Base-by-base conservation (phyloP, 192 early-diverging fungal species). In the Lobosporangium transversale region DNA sequence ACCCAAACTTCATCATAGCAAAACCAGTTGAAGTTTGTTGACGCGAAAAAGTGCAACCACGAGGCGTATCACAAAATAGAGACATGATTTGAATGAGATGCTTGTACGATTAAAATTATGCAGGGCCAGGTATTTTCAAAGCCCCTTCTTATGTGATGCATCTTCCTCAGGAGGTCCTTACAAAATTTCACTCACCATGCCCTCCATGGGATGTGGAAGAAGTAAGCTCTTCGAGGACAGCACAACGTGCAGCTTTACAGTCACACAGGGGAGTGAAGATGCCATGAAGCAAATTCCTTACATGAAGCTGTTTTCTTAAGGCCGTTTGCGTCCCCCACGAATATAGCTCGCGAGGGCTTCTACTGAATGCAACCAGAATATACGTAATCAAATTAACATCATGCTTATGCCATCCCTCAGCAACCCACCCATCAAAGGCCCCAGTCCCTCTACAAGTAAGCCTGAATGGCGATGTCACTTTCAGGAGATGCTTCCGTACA, bases 311-410 rank as follows among this genome's bases (percentile, higher is more conserved):
- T 73, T 12, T 87, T 80, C 49, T 56, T 65, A n/a, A 83, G 86
- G 33, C 68, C 76, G 1, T 85, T 85, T 56, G 83, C 83, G 0
- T 87, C 82, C 43, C 70, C 81, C 1, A 79, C 80, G 0, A 80
- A 79, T 49, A 32, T 53, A 15, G 40, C 53, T 17, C 70, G 70
- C 44, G 57, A n/a, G n/a, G n/a, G n/a, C n/a, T n/a, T n/a, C n/a
- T 63, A 1, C 47, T 57, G 1, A 75, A 62, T 6, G 71, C 73
- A 4, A 76, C 73, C 6, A 58, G n/a, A n/a, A n/a, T n/a, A n/a
- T n/a, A n/a, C 73, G 24, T 65, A 67, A 20, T 36, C 73, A 6
- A 21, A 43, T 10, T 47, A 62, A 5, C 47, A 76, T 36, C 47
- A 76, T 21, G 37, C 58, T 3, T 76, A 76, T 36, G 14, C 47